Base-by-base conservation (phyloP, 1,139 yeast genomes). In the Zygoascus hellenicus region DNA sequence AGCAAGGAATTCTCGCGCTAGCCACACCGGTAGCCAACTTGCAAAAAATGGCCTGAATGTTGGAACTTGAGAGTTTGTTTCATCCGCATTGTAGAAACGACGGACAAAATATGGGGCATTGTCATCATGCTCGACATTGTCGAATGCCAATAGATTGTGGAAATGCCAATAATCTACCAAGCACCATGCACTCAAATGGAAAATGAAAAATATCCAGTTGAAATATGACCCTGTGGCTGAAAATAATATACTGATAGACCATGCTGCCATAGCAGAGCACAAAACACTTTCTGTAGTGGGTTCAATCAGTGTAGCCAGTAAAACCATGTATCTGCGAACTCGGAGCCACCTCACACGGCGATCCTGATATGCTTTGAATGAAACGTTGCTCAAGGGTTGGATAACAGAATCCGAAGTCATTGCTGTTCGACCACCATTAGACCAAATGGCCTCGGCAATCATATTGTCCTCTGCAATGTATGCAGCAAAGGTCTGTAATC, bases 391-490 rank as follows among this genome's bases (percentile, higher is more conserved):
- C 36, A 86, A 67, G 0, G 96, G 96, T 61, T 88, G 96, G 9
- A 86, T 69, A 3, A 83, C 96, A 38, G 80, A 75, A 58, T 88
- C 96, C 1, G 85, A 78, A 0, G 92, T 81, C 71, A 88, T 71
- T 0, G 84, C 88, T 0, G 95, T 86, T 51, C 92, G 72, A 5
- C 87, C 88, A 28, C 86, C 81, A 17, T 55, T 55, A 46, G 80
- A 81, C 96, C 96, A 89, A 14, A 88, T 63, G 1, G 90, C 86
- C 47, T 85, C 86, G 9, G 88, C 96, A 54, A 88, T 87, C 95
- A 88, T 85, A 63, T 88, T 88, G 64, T 88, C 97, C 61, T 88
- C 97, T 2, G 96, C 96, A 59, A 89, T 88, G 63, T 83, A 89
- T 51, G 81, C 71, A 7, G 95, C 80, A 64, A 89, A 88, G 52